Conservation (phyloP, 768 basidiomycete species). For the Lactifluus volemus region DNA sequence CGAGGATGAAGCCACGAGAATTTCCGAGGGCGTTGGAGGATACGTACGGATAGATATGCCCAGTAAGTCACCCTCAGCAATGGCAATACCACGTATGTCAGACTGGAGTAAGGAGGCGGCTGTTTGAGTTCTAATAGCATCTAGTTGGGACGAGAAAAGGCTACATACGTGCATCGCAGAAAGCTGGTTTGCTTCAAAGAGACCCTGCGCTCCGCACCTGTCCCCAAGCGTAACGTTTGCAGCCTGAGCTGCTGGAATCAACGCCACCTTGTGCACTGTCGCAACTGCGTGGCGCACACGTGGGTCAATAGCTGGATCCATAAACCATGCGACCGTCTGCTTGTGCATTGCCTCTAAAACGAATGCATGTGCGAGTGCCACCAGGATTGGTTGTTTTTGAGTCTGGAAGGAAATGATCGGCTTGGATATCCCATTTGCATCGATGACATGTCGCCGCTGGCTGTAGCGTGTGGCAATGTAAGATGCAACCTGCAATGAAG, state of each 20-base stretch:
- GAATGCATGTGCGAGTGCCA: constrained; percentile 43
- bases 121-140: constrained; percentile 23
- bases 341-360: constrained; percentile 40
- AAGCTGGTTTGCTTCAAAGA: constrained; percentile 57
- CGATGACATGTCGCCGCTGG: constrained; percentile 42
- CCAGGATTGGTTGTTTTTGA: constrained; percentile 51
- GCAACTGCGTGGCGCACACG: constrained; percentile 48
- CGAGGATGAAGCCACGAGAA: neutral
- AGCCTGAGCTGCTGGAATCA: constrained; percentile 25
- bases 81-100: constrained; percentile 30
- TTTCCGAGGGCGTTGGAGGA: constrained; percentile 5
- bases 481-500: constrained; percentile 43
- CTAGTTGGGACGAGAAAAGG: constrained; percentile 16
- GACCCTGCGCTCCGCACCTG: constrained; percentile 58
- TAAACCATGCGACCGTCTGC: constrained; percentile 30
- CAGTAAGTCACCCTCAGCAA: constrained; percentile 44
- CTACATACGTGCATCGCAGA: constrained; percentile 41
- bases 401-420: constrained; percentile 58
- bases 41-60: constrained; percentile 38
- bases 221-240: constrained; percentile 48
- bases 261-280: constrained; percentile 46
- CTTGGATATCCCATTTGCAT: constrained; percentile 32
- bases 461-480: constrained; percentile 53
- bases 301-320: constrained; percentile 33
- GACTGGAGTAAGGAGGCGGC: constrained; percentile 1